Evolutionary conservation across 768 basidiomycete species (phyloP).

Genomic region (Tricholoma flavovirens): DNA sequence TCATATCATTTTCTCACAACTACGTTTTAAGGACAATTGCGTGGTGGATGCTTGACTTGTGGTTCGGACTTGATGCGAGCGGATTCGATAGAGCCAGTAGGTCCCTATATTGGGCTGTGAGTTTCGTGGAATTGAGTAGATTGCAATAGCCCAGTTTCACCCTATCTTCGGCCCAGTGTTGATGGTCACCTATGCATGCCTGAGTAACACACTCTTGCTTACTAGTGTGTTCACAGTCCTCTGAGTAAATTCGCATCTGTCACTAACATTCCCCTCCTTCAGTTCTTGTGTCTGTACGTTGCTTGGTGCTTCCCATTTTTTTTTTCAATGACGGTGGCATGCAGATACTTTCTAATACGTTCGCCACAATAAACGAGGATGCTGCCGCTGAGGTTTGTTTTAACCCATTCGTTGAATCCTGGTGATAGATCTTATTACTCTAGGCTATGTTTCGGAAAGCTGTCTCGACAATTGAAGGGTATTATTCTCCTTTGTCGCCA

Average conservation of each 20-base stretch:
- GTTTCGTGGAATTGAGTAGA: neutral
- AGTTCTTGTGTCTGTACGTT: conserved; percentile 76
- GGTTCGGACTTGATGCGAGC: conserved; percentile 91
- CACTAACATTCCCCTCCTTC: conserved; percentile 4
- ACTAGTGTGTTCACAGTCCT: conserved; percentile 48
- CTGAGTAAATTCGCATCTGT: conserved; percentile 1
- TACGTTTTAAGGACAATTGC: conserved; percentile 42
- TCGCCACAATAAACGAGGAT: conserved; percentile 89
- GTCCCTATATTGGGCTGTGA: conserved; percentile 21
- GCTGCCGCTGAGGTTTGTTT: conserved; percentile 77
- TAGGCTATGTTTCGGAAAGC: conserved; percentile 95
- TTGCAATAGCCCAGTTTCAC: conserved; percentile 62
- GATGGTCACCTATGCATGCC: conserved; percentile 85
- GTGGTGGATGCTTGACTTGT: conserved; percentile 94
- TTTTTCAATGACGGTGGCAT: neutral
- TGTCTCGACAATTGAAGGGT: conserved; percentile 93
- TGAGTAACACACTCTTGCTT: conserved; percentile 88
- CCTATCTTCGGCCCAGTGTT: conserved; percentile 86
- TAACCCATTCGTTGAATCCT: neutral
- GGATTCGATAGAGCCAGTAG: conserved; percentile 81
- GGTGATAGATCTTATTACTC: conserved; percentile 3
- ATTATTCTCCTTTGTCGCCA: conserved; percentile 6
- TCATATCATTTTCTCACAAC: neutral
- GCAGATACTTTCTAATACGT: conserved; percentile 92
- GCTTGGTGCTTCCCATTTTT: neutral